Evolutionary conservation across 1,284 basidiomycete species (phyloP), one percentile per base, ranked within the genome.

Genomic region (Porogramme epimiltina): DNA sequence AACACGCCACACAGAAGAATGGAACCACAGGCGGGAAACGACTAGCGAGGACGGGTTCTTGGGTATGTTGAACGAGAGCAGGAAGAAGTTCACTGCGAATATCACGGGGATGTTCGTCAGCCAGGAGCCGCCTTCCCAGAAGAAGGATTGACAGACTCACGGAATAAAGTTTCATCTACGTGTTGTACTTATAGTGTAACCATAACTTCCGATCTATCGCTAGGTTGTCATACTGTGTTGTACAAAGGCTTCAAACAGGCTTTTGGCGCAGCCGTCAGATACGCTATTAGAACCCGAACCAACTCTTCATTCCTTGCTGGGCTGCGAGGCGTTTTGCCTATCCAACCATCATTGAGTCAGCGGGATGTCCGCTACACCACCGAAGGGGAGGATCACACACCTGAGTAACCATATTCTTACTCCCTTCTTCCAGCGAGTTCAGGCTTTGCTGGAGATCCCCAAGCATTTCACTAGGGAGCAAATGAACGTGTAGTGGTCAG

Each of bases 401-500:
- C 76, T 89, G 84, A 4, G 74, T 64, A 1, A 82, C 76, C 84
- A 89, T 85, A 55, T 73, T 78, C 60, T 75, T 79, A 59, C 84
- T 87, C 5, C 84, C 84, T 52, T 82, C 72, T 64, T 82, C 83
- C 26, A 89, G 66, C 0, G 80, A 75, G 46, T 81, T 78, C 60
- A 89, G 80, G 3, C 76, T 76, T 44, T 85, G 80, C 60, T 87
- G 81, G 33, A 88, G 65, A 50, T 81, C 75, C 18, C 74, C 77
- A 2, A 87, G 71, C 69, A 79, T 71, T 69, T 87, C 80, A 16
- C 84, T 86, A n/a, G n/a, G n/a, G n/a, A n/a, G n/a, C n/a, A n/a
- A n/a, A n/a, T n/a, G 47, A 18, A 15, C 16, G 4, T 18, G 28
- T 24, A 20, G 34, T 18, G n/a, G 34, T 37, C 8, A 10, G 41